phyloP scores from a whole-genome alignment of 306 rosid genomes.

The Albizia julibrissin region DNA sequence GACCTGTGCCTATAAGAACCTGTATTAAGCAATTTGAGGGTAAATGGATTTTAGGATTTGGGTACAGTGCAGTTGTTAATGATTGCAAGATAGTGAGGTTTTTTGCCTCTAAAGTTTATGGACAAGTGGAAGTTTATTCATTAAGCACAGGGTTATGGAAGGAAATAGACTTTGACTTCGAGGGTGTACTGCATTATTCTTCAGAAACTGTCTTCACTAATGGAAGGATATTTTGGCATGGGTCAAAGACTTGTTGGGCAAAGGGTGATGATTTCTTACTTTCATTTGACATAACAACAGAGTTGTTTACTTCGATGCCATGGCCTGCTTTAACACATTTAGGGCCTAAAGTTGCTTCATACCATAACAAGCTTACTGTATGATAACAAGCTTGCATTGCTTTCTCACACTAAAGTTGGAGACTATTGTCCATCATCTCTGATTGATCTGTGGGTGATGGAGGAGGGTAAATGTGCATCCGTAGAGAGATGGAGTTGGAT shows the following conservation, averaged over 20 bases:
- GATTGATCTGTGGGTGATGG: too few relatives aligned
- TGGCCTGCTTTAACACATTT: too few relatives aligned
- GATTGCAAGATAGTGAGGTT: conserved; percentile 29
- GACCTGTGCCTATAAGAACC: too few relatives aligned
- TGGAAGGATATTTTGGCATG: conserved; percentile 26
- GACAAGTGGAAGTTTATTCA: neutral
- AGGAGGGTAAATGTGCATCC: too few relatives aligned
- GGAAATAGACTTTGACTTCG: neutral
- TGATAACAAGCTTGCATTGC: neutral
- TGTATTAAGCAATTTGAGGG: neutral
- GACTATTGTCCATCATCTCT: too few relatives aligned
- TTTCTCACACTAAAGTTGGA: too few relatives aligned
- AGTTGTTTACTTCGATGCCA: too few relatives aligned
- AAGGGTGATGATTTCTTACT: too few relatives aligned
- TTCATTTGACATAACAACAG: too few relatives aligned
- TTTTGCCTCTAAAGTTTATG: too few relatives aligned
- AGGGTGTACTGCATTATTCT: neutral
- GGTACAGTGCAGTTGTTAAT: neutral
- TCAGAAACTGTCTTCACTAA: neutral
- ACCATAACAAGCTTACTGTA: neutral
- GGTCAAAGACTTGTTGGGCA: neutral
- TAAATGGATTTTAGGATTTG: neutral
- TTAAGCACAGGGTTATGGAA: conserved; percentile 4
- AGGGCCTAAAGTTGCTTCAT: too few relatives aligned
- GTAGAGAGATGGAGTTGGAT: too few relatives aligned